phyloP scores from a whole-genome alignment of 352 stramenopile genomes.

The Globisporangium recalcitrans region DNA sequence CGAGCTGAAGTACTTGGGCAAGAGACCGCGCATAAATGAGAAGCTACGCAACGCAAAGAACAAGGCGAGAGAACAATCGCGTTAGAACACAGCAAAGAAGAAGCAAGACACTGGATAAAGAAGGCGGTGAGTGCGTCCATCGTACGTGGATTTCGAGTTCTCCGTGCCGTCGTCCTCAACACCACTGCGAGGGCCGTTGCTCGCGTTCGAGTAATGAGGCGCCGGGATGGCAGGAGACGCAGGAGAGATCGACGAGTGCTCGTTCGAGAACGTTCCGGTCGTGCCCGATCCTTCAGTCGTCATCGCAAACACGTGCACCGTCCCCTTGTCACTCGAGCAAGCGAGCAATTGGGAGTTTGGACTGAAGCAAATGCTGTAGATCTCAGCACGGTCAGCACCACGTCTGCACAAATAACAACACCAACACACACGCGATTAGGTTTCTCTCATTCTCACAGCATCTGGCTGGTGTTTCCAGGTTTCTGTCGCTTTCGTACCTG shows the following conservation, averaged over 20 bases:
- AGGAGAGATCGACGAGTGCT: slow-evolving; percentile 50
- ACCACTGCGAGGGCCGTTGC: slow-evolving; percentile 33
- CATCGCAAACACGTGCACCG: slow-evolving; percentile 93
- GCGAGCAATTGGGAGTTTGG: slow-evolving; percentile 90
- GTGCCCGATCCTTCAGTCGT: slow-evolving; percentile 57
- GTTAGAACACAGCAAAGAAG: background rate
- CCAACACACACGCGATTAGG: background rate
- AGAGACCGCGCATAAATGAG: slow-evolving; percentile 85
- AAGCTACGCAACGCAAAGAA: slow-evolving; percentile 36
- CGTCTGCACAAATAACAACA: slow-evolving; percentile 41
- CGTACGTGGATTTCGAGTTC: slow-evolving; percentile 84
- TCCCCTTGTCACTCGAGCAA: slow-evolving; percentile 96
- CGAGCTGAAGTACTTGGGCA: slow-evolving; percentile 92
- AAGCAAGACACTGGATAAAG: background rate
- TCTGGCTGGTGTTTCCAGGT: background rate
- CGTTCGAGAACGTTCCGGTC: slow-evolving; percentile 48
- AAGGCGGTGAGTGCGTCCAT: background rate
- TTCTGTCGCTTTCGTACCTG: slow-evolving; percentile 24
- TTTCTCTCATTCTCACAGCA: background rate
- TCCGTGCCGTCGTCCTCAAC: slow-evolving; percentile 79
- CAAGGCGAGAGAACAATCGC: no score
- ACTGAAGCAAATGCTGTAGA: slow-evolving; percentile 97
- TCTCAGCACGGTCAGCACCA: slow-evolving; percentile 94
- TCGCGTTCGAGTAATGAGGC: slow-evolving; percentile 33
- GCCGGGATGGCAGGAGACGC: slow-evolving; percentile 32